Evolutionary conservation across 2,329 filamentous ascomycete genomes (phyloP).

Genomic region (Trichoderma citrinoviride): DNA sequence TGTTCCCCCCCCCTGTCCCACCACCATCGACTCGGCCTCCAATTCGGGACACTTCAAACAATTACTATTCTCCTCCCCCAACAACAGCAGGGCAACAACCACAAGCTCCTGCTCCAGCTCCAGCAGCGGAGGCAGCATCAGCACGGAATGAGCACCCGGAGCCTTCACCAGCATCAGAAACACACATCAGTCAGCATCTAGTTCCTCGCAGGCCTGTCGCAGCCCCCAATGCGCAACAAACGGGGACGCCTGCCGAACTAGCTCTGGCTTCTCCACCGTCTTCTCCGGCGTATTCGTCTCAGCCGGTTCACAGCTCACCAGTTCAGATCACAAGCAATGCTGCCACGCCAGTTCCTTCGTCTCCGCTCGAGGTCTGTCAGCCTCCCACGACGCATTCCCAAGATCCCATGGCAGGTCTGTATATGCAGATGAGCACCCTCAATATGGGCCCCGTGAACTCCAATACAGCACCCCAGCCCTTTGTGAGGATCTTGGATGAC

Average conservation of each 20-base stretch:
- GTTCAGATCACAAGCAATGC: neutral
- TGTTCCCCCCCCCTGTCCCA: neutral
- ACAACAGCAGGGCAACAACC: neutral
- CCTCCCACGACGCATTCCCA: neutral
- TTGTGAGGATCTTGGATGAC: neutral
- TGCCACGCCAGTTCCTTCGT: neutral
- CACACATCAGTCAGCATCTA: neutral
- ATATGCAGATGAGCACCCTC: conserved; percentile 9
- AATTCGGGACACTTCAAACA: neutral
- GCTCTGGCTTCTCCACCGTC: neutral
- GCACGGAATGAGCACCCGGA: neutral
- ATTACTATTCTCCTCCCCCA: neutral
- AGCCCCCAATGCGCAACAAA: neutral
- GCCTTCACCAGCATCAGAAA: neutral
- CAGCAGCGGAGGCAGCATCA: neutral
- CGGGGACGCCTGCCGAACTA: too few species aligned
- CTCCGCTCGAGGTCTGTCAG: neutral
- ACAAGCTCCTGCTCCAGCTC: too few species aligned
- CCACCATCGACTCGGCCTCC: conserved; percentile 8
- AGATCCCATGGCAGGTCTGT: conserved; percentile 2
- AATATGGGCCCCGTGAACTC: neutral
- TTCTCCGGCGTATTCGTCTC: neutral
- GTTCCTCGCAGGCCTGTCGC: neutral
- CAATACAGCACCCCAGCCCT: neutral
- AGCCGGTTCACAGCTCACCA: neutral